Percentiles rank a stretch among this genome's conserved stretches.
phyloP scores from a whole-genome alignment of 2,329 filamentous ascomycete species.

The Pseudogymnoascus sp. region DNA sequence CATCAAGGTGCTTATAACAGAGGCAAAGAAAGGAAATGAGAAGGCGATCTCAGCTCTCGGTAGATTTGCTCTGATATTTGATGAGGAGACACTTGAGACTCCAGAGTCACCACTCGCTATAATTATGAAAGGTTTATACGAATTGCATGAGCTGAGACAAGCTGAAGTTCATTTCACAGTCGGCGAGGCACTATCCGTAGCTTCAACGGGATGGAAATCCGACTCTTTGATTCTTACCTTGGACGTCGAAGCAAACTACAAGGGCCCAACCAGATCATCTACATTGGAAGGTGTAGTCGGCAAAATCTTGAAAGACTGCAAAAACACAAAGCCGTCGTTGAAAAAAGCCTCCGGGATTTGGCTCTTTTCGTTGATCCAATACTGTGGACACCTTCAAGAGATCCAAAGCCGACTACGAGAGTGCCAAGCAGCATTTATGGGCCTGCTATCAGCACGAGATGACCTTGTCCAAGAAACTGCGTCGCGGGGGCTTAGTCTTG shows the following conservation, averaged over 20 bases:
- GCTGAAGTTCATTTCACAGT: slow-evolving; percentile 84
- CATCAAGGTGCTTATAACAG: slow-evolving; percentile 52
- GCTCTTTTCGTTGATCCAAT: slow-evolving; percentile 85
- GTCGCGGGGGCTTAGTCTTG: slow-evolving; percentile 79
- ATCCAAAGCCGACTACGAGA: slow-evolving; percentile 67
- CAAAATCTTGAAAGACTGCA: slow-evolving; percentile 68
- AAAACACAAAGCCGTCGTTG: slow-evolving; percentile 77
- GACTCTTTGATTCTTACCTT: slow-evolving; percentile 65
- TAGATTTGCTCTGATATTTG: slow-evolving; percentile 57
- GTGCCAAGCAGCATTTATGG: slow-evolving; percentile 80
- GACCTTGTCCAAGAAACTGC: slow-evolving; percentile 95
- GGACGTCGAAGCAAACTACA: slow-evolving; percentile 56
- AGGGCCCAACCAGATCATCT: slow-evolving; percentile 34
- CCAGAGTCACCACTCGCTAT: slow-evolving; percentile 36
- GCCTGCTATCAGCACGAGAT: slow-evolving; percentile 77
- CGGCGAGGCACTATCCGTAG: slow-evolving; percentile 76
- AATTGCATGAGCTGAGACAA: slow-evolving; percentile 74
- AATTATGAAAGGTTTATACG: slow-evolving; percentile 61
- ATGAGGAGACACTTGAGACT: slow-evolving; percentile 32
- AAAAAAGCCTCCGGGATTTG: slow-evolving; percentile 92
- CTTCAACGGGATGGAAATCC: slow-evolving; percentile 74
- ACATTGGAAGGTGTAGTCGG: slow-evolving; percentile 40
- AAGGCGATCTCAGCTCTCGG: slow-evolving; percentile 75
- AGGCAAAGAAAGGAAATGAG: slow-evolving; percentile 74
- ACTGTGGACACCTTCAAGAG: slow-evolving; percentile 69